Percentiles rank a stretch among this genome's conserved stretches.
Evolutionary conservation across 176 grass and related monocot genomes (phyloP).

Genomic region (Carex pumila): DNA sequence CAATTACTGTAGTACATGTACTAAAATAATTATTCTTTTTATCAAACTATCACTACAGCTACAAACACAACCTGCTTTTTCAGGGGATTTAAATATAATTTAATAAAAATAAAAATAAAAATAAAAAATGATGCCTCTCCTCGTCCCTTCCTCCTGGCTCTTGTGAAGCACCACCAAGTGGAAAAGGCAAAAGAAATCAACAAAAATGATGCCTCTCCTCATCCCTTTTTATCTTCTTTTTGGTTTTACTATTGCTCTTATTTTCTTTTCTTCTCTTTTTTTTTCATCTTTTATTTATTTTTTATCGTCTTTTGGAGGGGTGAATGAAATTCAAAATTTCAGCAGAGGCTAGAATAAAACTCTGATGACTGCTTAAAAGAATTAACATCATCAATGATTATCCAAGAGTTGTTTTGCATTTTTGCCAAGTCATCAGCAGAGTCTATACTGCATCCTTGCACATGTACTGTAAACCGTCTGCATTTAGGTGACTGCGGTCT

Average conservation of each 20-base stretch:
- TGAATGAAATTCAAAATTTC: slow-evolving; percentile 18
- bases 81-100: neutral
- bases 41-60: neutral
- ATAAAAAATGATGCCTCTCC: neutral
- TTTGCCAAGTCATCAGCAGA: slow-evolving; percentile 36
- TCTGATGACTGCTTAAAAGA: slow-evolving; percentile 52
- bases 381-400: slow-evolving; percentile 51
- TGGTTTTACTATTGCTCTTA: neutral
- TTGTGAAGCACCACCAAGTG: neutral
- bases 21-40: neutral
- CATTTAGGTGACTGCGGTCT: slow-evolving; percentile 43
- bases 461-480: slow-evolving; percentile 60
- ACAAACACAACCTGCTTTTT: neutral
- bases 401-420: slow-evolving; percentile 55
- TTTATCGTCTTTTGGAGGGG: neutral
- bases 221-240: neutral
- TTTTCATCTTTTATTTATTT: neutral
- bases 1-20: no score
- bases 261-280: neutral
- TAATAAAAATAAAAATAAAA: neutral
- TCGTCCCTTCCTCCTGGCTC: neutral
- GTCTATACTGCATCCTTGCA: slow-evolving; percentile 72
- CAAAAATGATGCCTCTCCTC: neutral
- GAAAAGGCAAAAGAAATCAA: neutral
- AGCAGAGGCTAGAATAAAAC: slow-evolving; percentile 73